These are phyloP conservation scores for Millerago galiae DNA, from an alignment of 805 yeast genomes.

Conservation along the genomic window DNA sequence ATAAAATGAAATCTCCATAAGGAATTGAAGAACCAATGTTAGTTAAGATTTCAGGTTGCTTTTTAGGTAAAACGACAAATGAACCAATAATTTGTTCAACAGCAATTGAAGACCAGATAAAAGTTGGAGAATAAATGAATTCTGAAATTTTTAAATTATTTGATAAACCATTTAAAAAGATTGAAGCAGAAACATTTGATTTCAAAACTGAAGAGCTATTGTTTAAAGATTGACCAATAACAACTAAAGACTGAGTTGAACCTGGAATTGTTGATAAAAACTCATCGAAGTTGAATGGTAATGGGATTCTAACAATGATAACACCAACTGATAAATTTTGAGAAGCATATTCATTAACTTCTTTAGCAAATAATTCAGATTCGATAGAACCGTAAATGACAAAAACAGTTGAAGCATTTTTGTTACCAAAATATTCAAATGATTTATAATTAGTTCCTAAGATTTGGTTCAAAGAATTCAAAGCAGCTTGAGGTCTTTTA, in stretches of 20 bases:
- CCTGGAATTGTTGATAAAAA: constrained; percentile 56
- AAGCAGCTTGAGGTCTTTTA: constrained; percentile 39
- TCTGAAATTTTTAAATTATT: constrained; percentile 39
- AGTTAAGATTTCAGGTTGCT: constrained; percentile 2
- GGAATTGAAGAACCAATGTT: constrained; percentile 10
- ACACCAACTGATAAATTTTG: constrained; percentile 47
- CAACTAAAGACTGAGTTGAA: constrained; percentile 53
- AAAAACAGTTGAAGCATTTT: constrained; percentile 63
- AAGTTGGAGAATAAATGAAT: constrained; percentile 43
- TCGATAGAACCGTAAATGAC: constrained; percentile 76
- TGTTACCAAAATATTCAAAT: constrained; percentile 66
- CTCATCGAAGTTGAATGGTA: constrained; percentile 65
- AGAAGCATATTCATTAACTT: constrained; percentile 32
- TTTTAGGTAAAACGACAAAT: constrained; percentile 29
- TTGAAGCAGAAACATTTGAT: constrained; percentile 67
- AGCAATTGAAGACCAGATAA: constrained; percentile 51
- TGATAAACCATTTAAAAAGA: constrained; percentile 39
- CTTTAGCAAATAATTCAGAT: constrained; percentile 44
- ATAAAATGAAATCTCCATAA: constrained; percentile 39
- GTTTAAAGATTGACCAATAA: constrained; percentile 52
- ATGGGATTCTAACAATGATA: constrained; percentile 66
- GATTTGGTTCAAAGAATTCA: constrained; percentile 44
- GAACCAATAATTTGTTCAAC: constrained; percentile 42
- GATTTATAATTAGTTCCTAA: constrained; percentile 49
- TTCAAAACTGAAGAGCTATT: constrained; percentile 41